phyloP scores from a whole-genome alignment of 352 stramenopile species.

The Pythium volutum region DNA sequence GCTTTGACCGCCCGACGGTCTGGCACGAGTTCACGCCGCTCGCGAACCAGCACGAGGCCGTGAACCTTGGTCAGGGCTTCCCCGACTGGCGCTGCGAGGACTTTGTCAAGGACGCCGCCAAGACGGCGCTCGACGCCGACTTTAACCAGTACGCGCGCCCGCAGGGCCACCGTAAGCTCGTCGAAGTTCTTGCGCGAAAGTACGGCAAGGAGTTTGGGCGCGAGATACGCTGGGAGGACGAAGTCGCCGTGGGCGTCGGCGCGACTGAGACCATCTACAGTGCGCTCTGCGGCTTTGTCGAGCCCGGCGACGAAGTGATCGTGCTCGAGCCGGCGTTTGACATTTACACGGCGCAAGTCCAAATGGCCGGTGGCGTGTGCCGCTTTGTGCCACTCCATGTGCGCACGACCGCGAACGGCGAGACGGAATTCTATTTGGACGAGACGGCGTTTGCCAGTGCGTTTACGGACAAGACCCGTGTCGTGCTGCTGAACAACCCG shows the following conservation, averaged over 20 bases:
- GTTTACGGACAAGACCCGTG: slow-evolving; percentile 92
- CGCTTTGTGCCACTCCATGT: slow-evolving; percentile 84
- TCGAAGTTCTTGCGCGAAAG: slow-evolving; percentile 83
- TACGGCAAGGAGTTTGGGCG: slow-evolving; percentile 87
- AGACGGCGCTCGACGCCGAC: slow-evolving; percentile 90
- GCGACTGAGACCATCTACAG: slow-evolving; percentile 95
- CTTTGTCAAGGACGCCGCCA: slow-evolving; percentile 93
- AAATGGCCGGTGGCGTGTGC: slow-evolving; percentile 81
- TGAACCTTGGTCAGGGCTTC: slow-evolving; percentile 96
- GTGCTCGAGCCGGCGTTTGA: slow-evolving; percentile 98
- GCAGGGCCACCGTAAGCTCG: slow-evolving; percentile 84
- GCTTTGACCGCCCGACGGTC: slow-evolving; percentile 78
- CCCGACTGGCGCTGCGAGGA: slow-evolving; percentile 91
- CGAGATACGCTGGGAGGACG: slow-evolving; percentile 85
- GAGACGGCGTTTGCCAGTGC: slow-evolving; percentile 71
- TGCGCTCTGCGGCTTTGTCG: slow-evolving; percentile 89
- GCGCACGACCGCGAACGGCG: slow-evolving; percentile 26
- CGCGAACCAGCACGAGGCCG: slow-evolving; percentile 76
- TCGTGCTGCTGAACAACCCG: slow-evolving; percentile 97
- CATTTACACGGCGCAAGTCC: slow-evolving; percentile 91
- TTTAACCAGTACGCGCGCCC: slow-evolving; percentile 93
- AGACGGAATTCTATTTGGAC: slow-evolving; percentile 85
- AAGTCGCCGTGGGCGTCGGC: slow-evolving; percentile 94
- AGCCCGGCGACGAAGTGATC: slow-evolving; percentile 95
- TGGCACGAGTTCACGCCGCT: slow-evolving; percentile 90